Evolutionary conservation across 176 grass and related monocot genomes (phyloP).

Genomic region (Hordeum marinum): DNA sequence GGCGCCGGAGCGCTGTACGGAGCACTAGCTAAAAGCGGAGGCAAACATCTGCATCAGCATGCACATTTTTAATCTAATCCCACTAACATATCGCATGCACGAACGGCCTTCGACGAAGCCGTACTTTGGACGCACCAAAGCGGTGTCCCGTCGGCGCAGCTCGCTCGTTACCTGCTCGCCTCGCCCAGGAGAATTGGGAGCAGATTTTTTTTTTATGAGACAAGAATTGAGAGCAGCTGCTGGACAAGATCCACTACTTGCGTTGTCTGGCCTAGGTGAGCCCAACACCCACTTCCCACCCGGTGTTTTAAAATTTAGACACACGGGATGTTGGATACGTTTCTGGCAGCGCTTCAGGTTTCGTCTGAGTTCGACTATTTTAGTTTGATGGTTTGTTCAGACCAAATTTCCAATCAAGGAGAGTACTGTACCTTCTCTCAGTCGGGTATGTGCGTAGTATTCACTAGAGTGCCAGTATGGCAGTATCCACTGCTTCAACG

Average conservation of each 20-base stretch:
- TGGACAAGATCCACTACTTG: conserved; percentile 20
- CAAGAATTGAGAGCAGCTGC: too few species aligned
- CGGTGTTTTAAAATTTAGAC: not conserved
- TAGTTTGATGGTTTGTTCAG: not conserved
- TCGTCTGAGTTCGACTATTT: not conserved
- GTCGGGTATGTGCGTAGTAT: too few species aligned
- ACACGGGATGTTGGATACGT: not conserved
- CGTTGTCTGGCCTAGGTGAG: conserved; percentile 3
- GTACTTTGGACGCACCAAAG: not conserved
- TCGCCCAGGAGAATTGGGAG: not conserved
- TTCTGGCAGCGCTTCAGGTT: not conserved
- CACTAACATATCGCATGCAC: not conserved
- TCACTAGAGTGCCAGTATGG: too few species aligned
- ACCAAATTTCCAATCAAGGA: not conserved
- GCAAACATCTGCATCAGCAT: not conserved
- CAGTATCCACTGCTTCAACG: not conserved
- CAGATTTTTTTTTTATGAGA: too few species aligned
- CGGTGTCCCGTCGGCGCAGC: not conserved
- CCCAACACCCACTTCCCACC: not conserved
- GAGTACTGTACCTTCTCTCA: too few species aligned
- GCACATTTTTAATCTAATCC: not conserved
- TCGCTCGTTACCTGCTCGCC: not conserved
- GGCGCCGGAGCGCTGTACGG: not conserved
- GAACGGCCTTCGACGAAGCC: conserved; percentile 22
- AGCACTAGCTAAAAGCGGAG: not conserved